These are phyloP conservation scores for Gaultheria prostrata DNA, from an alignment of 148 eudicot genomes.

Conservation along the genomic window DNA sequence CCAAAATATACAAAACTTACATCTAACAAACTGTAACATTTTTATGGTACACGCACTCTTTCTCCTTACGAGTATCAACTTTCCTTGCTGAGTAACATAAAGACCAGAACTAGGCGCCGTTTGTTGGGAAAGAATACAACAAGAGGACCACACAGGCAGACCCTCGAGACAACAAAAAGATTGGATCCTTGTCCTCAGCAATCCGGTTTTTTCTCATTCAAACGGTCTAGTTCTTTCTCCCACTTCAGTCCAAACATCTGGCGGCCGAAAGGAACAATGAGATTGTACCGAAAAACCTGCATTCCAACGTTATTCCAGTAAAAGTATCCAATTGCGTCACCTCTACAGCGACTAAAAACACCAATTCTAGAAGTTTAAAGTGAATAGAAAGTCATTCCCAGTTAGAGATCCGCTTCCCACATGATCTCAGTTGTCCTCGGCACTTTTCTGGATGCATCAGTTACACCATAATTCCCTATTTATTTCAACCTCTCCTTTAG, in stretches of 20 bases:
- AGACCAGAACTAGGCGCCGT: background rate
- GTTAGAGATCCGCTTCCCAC: background rate
- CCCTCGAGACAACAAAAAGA: background rate
- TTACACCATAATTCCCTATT: conserved; percentile 36
- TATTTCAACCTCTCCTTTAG: background rate
- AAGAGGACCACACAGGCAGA: background rate
- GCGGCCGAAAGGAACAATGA: conserved; percentile 87
- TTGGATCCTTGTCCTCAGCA: background rate
- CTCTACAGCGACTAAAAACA: background rate
- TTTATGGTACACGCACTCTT: background rate
- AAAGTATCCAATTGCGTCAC: background rate
- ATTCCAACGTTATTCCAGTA: background rate
- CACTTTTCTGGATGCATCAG: background rate
- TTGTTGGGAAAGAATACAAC: background rate
- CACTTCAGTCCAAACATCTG: conserved; percentile 31
- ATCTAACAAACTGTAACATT: background rate
- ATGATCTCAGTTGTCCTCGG: background rate
- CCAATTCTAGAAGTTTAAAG: background rate
- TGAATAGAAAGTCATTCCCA: background rate
- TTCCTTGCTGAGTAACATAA: background rate
- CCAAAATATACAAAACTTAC: background rate
- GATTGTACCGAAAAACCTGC: conserved; percentile 84
- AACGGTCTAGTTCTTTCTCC: conserved; percentile 27
- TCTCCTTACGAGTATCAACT: background rate
- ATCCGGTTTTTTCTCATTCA: conserved; percentile 19